Evolutionary conservation across 495 filamentous ascomycete species (phyloP), one percentile per base, ranked within the genome.

Genomic region (Cercophora sp.): DNA sequence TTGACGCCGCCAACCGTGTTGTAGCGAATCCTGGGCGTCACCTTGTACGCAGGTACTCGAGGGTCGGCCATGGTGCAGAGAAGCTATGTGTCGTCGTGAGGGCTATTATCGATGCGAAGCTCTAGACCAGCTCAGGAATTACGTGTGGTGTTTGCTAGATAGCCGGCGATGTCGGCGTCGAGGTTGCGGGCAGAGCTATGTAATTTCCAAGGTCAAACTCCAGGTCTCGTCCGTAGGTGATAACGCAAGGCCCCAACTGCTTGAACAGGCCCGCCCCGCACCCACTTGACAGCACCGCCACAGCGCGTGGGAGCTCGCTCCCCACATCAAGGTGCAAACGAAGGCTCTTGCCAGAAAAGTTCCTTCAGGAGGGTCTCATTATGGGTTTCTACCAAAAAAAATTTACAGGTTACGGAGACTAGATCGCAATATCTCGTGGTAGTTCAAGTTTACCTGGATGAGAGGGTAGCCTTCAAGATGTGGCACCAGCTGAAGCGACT

Each of bases 1-100:
- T 97, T 99, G 70, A 97, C 87, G 72, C 91, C 94, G 70, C 89
- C 88, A 68, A 99, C 90, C 55, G 93, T 99, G 77, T 99, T 99
- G 79, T 99, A 99, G 54, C 88, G 81, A 66, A 96, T 81, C 70
- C 90, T 82, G 61, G 91, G 91, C 69, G 85, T 81, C 67, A 96
- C 79, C 61, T 74, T 79, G 74, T 80, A 81, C 40, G 79, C 76
- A 57, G 86, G 83, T 78, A 89, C 89, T 67, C 89, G 81, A 52
- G 88, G 87, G 71, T 96, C 89, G 64, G 78, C 80, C 85, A 86
- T 87, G 52, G 61, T 54, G 55, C 49, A 49, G 54, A 32, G 19
- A 9, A 22, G 10, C 15, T 29, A 8, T 45, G 37, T 23, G 41
- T 23, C 10, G 48, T 29, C 10, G 48, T 15, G 35, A 26, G 2